A percentile compares a stretch with the other conserved stretches of the same genome.
phyloP scores from a whole-genome alignment of 169 alveolate genomes.

The Miamiensis avidus region DNA sequence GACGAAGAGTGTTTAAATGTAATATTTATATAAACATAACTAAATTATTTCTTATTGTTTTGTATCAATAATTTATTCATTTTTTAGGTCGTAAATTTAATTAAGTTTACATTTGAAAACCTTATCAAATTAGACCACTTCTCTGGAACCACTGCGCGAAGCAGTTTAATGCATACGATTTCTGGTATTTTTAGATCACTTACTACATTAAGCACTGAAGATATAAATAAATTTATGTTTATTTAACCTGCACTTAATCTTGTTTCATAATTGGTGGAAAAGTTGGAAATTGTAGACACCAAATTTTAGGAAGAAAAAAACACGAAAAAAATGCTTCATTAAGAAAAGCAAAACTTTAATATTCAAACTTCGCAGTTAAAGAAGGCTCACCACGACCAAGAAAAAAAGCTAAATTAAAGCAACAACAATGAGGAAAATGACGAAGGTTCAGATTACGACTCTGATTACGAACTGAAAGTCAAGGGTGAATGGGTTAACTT shows the following conservation, averaged over 20 bases:
- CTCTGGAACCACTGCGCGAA: background rate
- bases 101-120: constrained; percentile 14
- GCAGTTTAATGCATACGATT: constrained; percentile 14
- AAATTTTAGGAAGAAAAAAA: no score
- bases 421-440: background rate
- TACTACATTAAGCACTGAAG: background rate
- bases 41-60: no score
- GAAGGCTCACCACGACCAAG: no score
- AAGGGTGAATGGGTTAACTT: background rate
- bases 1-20: constrained; percentile 7
- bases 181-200: constrained; percentile 10
- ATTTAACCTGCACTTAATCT: constrained; percentile 6
- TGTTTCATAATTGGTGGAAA: background rate
- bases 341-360: no score
- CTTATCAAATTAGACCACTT: background rate
- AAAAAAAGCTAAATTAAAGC: no score
- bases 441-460: background rate
- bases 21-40: no score
- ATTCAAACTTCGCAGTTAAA: no score
- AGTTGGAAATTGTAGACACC: background rate
- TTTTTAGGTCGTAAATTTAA: constrained; percentile 2
- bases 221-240: constrained; percentile 1
- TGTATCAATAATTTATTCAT: no score
- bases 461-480: background rate
- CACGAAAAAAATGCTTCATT: no score